Evolutionary conservation across 257 asterid species (phyloP), one percentile per base, ranked within the genome.

Genomic region (Solanum lignicaule): DNA sequence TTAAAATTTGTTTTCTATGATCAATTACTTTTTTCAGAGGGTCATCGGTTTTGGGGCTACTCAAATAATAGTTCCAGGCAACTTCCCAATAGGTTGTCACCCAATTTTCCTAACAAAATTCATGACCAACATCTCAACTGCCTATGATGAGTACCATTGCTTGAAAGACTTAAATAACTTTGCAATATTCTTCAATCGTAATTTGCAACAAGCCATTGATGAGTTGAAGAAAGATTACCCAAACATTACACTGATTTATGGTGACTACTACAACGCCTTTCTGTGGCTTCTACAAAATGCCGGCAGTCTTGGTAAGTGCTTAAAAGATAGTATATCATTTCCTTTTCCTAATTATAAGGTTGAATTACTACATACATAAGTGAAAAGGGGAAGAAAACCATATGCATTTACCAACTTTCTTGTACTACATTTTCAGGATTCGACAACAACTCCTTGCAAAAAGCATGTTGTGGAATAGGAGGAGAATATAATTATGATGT

Each of bases 381-480:
- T 66, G 73, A 66, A 66, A 25, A n/a, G 32, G 73, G 18, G 33
- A 66, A 66, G 33, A 65, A n/a, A 65, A 25, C 33, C 18, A 12
- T 25, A 25, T 11, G 18, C 72, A 10, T n/a, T 65, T 65, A 25
- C 16, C 8, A 25, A 25, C 33, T 66, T 25, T 5, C 31, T 35
- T 60, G 31, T 23, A 86, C 12, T 29, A 86, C 6, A 31, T 36
- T 36, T 39, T 39, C 76, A 90, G 89, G 89, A 21, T 87, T 88
- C 39, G 89, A 86, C 8, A 41, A 39, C 7, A 66, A 86, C 13
- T 84, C 48, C 11, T 31, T 76, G 21, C 84, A 58, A 7, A 88
- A 88, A 15, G 85, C 88, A 27, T 91, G 89, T 60, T 88, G 92
- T 79, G 92, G 93, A 32, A 62, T 38, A 12, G 92, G 91, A 25